Base-by-base conservation (phyloP, 2,329 filamentous ascomycete genomes). In the Xylaria hypoxylon region DNA sequence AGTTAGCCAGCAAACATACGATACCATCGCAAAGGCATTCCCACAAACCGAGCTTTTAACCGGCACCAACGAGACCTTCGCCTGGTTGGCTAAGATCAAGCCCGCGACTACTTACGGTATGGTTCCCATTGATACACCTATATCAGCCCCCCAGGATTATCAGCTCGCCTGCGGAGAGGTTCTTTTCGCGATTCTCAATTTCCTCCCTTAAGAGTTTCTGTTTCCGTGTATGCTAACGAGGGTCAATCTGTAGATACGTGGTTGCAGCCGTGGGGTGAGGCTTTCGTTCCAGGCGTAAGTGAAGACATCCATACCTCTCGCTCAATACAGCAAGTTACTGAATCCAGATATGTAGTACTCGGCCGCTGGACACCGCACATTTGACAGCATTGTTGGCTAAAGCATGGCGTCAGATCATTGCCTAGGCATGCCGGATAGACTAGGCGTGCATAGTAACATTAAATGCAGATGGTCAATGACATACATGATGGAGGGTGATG, bases 41-140 rank as follows among this genome's bases (percentile, higher is more conserved):
- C 68, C 68, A 28, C 65, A 70, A 38, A 35, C 5, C 11, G 68
- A 70, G 47, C 68, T 70, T 4, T 3, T 58, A 24, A 60, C 59
- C 5, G 68, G 68, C 28, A 70, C 65, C 42, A 68, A 68, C 31
- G 15, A 62, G 19, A 69, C 68, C 24, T 69, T 69, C 19, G 28
- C 45, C 42, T 69, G 68, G 68, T 38, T 69, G 17, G 53, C 61
- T 5, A 5, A 5, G n/a, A 69, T 65, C n/a, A 69, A 69, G 53
- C 68, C 68, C 15, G 42, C 61, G 1, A 59, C 59, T 15, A 69
- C 68, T 24, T 69, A 26, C 15, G 68, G 68, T 68, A 8, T 65
- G 62, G 45, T 15, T 47, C 19, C 15, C 26, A 2, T 35, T n/a
- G n/a, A n/a, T n/a, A n/a, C n/a, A n/a, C n/a, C n/a, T n/a, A n/a